A percentile compares a stretch with the other conserved stretches of the same genome.
Evolutionary conservation across 257 asterid genomes (phyloP).

Genomic region (Lantana camara): DNA sequence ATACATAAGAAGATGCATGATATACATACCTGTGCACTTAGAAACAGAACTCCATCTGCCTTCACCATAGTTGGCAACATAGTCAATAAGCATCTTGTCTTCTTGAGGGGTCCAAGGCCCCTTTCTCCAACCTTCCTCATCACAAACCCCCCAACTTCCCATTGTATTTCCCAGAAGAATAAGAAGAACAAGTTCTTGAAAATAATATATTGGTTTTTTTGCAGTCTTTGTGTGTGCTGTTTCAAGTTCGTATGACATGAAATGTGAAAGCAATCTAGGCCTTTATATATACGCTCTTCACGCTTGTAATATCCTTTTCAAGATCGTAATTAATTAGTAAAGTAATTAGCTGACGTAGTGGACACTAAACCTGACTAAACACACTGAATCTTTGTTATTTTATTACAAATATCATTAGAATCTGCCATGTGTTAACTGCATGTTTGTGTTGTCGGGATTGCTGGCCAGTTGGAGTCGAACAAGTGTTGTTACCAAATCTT

Average conservation of each 20-base stretch:
- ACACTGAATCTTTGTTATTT: constrained; percentile 23
- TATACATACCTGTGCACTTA: constrained; percentile 41
- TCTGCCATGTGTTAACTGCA: constrained; percentile 48
- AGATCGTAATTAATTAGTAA: constrained; percentile 17
- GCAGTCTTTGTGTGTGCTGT: constrained; percentile 15
- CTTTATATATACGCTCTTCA: constrained; percentile 27
- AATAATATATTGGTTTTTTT: too few species aligned
- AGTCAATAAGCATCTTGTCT: constrained; percentile 44
- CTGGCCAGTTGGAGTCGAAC: constrained; percentile 32
- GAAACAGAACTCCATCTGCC: constrained; percentile 64
- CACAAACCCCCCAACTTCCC: constrained; percentile 20
- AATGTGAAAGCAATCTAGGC: constrained; percentile 20
- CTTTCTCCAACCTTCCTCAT: constrained; percentile 38
- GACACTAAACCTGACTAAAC: constrained; percentile 3
- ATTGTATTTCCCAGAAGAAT: neutral
- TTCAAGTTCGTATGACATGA: constrained; percentile 35
- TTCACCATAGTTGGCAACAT: constrained; percentile 43
- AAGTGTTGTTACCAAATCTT: constrained; percentile 31
- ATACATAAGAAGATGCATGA: too few species aligned
- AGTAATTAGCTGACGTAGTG: constrained; percentile 29
- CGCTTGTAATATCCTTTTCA: constrained; percentile 32
- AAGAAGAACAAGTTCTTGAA: neutral
- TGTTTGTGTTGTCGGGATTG: constrained; percentile 17
- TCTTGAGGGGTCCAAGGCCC: constrained; percentile 62
- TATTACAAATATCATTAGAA: constrained; percentile 29